Percentiles rank a stretch among this genome's conserved stretches.
Evolutionary conservation across 1,284 basidiomycete species (phyloP).

Genomic region (Sanghuangporus sanghuang): DNA sequence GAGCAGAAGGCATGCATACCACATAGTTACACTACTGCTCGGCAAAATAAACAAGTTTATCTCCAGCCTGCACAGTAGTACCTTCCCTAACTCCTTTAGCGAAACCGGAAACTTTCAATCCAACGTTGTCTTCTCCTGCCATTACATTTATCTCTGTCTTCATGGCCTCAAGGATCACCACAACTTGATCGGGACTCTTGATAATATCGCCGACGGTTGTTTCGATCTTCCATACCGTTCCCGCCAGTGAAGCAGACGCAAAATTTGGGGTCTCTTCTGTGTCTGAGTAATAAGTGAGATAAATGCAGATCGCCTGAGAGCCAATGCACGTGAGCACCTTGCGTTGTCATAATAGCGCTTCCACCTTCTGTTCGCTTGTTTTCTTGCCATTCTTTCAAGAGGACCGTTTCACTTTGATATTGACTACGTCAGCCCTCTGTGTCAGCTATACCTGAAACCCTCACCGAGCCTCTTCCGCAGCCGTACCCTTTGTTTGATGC

Average conservation of each 20-base stretch:
- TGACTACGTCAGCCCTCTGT: neutral
- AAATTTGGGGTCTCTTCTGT: conserved; percentile 18
- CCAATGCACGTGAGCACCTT: neutral
- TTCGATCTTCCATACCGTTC: conserved; percentile 54
- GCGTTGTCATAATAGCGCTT: neutral
- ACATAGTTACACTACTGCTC: neutral
- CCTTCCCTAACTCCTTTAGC: conserved; percentile 40
- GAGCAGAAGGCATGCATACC: neutral
- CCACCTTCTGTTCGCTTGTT: conserved; percentile 8
- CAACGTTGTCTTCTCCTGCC: conserved; percentile 41
- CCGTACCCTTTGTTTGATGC: conserved; percentile 32
- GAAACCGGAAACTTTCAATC: conserved; percentile 37
- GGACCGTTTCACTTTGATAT: conserved; percentile 27
- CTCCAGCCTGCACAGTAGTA: conserved; percentile 38
- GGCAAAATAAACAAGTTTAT: conserved; percentile 35
- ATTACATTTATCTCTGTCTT: conserved; percentile 58
- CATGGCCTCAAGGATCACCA: conserved; percentile 67
- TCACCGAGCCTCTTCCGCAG: conserved; percentile 38
- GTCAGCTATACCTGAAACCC: conserved; percentile 11
- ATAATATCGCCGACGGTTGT: conserved; percentile 41
- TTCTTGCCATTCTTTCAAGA: conserved; percentile 33
- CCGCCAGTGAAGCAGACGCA: conserved; percentile 43
- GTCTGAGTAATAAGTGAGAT: conserved; percentile 3
- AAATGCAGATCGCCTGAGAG: neutral
- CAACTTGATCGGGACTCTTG: conserved; percentile 38